These are phyloP conservation scores for Chaetomium strumarium DNA, from an alignment of 2,329 filamentous ascomycete genomes.

Conservation along the genomic window DNA sequence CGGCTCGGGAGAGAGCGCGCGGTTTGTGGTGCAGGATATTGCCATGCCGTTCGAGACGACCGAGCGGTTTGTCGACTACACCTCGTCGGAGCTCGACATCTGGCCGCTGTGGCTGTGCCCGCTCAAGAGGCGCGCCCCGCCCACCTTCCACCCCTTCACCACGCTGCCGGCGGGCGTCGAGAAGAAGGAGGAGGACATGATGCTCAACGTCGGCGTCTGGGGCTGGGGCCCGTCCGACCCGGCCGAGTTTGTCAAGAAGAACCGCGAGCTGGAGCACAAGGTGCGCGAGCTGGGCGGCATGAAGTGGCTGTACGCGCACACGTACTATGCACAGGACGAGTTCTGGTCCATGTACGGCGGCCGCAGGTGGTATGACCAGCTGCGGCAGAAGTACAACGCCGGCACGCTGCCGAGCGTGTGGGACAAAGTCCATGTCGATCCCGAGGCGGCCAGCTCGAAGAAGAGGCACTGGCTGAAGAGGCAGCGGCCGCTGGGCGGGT, in stretches of 20 bases:
- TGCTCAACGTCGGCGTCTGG: conserved; percentile 70
- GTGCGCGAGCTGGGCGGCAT: conserved; percentile 64
- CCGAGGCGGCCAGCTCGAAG: conserved; percentile 27
- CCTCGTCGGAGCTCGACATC: conserved; percentile 43
- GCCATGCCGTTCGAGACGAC: conserved; percentile 49
- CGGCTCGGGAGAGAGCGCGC: conserved; percentile 56
- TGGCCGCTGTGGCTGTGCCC: conserved; percentile 58
- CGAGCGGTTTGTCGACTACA: conserved; percentile 52
- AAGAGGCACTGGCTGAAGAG: conserved; percentile 41
- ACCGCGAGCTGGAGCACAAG: conserved; percentile 65
- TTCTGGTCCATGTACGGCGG: conserved; percentile 45
- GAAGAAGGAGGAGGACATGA: conserved; percentile 26
- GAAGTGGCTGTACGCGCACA: conserved; percentile 85
- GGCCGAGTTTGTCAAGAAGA: conserved; percentile 59
- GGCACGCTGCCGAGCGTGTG: conserved; percentile 59
- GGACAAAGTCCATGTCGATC: conserved; percentile 59
- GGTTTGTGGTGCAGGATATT: conserved; percentile 65
- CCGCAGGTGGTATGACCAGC: conserved; percentile 52
- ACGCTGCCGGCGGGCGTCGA: conserved; percentile 27
- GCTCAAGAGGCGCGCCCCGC: conserved; percentile 41
- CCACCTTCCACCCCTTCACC: conserved; percentile 52
- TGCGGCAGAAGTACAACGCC: conserved; percentile 59
- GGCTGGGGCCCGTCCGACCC: conserved; percentile 60
- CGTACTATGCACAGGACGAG: conserved; percentile 69
- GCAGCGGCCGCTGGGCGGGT: conserved; percentile 50